Evolutionary conservation across 2,329 filamentous ascomycete species (phyloP).

Genomic region (Claviceps spartinae): DNA sequence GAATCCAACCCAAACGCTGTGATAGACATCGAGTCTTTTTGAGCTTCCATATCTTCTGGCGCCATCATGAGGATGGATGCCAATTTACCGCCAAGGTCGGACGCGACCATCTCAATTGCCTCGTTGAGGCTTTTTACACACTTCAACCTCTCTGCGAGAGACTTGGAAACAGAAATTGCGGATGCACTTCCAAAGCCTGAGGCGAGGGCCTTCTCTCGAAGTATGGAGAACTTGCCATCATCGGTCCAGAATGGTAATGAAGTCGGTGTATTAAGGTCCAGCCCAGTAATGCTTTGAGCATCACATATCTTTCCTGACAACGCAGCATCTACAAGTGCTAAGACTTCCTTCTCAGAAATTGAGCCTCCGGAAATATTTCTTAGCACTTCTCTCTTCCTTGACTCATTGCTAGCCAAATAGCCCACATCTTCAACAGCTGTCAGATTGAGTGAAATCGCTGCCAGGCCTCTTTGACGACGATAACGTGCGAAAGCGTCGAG

Average conservation of each 20-base stretch:
- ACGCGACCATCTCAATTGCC: conserved; percentile 13
- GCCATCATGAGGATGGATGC: conserved; percentile 21
- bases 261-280: conserved; percentile 24
- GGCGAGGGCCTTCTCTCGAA: conserved; percentile 25
- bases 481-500: conserved; percentile 21
- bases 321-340: conserved; percentile 38
- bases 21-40: conserved; percentile 12
- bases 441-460: conserved; percentile 36
- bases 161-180: conserved; percentile 1
- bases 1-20: conserved; percentile 27
- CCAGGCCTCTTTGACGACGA: conserved; percentile 24
- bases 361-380: conserved; percentile 33
- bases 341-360: conserved; percentile 39
- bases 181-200: background rate
- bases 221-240: conserved; percentile 40
- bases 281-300: conserved; percentile 39
- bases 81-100: conserved; percentile 17
- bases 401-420: conserved; percentile 27
- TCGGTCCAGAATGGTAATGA: conserved; percentile 36
- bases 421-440: conserved; percentile 36
- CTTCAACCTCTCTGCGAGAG: conserved; percentile 10
- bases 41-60: conserved; percentile 11
- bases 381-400: conserved; percentile 30
- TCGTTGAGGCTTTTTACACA: conserved; percentile 7
- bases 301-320: conserved; percentile 29